Evolutionary conservation across 345 rosid genomes (phyloP).

Genomic region (Raphanus sativus): DNA sequence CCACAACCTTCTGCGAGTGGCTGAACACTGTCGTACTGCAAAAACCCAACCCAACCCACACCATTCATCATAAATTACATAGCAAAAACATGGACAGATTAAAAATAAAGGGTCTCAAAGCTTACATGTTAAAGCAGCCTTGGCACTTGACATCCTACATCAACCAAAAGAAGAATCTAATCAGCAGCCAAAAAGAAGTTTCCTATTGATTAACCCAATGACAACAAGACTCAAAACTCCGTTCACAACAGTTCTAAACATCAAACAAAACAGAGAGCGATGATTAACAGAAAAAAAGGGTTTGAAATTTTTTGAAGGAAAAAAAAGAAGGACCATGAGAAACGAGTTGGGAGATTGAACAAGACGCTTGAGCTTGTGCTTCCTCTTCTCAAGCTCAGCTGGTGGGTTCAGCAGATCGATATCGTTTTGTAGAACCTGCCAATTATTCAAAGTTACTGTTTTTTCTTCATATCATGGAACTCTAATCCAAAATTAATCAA

Average conservation of each 20-base stretch:
- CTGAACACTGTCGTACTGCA: slow-evolving; percentile 60
- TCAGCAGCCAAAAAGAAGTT: neutral
- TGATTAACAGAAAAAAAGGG: neutral
- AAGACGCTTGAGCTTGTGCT: slow-evolving; percentile 78
- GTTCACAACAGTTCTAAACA: neutral
- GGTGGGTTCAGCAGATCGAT: slow-evolving; percentile 71
- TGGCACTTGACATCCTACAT: slow-evolving; percentile 59
- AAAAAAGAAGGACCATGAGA: slow-evolving; percentile 46
- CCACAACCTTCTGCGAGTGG: slow-evolving; percentile 62
- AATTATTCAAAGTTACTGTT: neutral
- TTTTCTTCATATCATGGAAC: no score
- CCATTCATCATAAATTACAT: neutral
- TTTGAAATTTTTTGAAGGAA: neutral
- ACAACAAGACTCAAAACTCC: neutral
- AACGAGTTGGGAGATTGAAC: slow-evolving; percentile 69
- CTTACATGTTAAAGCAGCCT: slow-evolving; percentile 63
- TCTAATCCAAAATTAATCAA: neutral
- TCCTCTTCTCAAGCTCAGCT: slow-evolving; percentile 68
- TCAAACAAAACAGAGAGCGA: neutral
- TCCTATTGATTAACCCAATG: neutral
- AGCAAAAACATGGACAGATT: neutral
- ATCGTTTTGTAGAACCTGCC: slow-evolving; percentile 64
- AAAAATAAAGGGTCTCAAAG: neutral
- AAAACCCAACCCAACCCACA: neutral
- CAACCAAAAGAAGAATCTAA: neutral